phyloP scores from a whole-genome alignment of 2,329 filamentous ascomycete genomes.

The Neurospora crassa region DNA sequence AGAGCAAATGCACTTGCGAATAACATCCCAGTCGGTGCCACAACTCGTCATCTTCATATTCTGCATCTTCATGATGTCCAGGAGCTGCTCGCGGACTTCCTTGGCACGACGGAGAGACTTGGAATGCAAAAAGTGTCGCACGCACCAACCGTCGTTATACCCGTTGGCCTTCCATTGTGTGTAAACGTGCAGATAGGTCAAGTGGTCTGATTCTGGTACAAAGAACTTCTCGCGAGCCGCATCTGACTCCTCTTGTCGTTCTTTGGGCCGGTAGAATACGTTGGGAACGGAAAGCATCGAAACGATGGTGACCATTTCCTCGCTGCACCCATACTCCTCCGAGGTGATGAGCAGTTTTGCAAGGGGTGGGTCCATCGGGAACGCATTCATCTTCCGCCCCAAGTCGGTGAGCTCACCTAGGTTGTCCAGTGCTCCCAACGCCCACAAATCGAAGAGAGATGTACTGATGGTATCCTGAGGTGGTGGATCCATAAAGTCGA shows the following conservation, averaged over 20 bases:
- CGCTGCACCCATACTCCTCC: conserved; percentile 81
- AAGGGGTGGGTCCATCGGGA: conserved; percentile 94
- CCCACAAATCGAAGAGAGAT: conserved; percentile 95
- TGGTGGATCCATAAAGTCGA: conserved; percentile 98
- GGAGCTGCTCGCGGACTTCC: conserved; percentile 87
- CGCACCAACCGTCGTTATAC: conserved; percentile 84
- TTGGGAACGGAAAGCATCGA: conserved; percentile 95
- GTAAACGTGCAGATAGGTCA: conserved; percentile 93
- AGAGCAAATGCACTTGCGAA: conserved; percentile 92
- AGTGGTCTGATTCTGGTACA: conserved; percentile 92
- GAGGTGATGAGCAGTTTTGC: conserved; percentile 92
- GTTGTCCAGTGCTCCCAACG: conserved; percentile 86
- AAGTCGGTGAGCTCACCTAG: conserved; percentile 83
- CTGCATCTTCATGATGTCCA: conserved; percentile 89
- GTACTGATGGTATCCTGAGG: conserved; percentile 97
- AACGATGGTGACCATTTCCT: conserved; percentile 97
- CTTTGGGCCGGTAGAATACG: conserved; percentile 94
- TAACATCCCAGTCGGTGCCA: conserved; percentile 93
- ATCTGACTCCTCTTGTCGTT: conserved; percentile 93
- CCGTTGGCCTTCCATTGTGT: conserved; percentile 91
- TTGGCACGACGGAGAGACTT: conserved; percentile 86
- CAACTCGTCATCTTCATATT: conserved; percentile 83
- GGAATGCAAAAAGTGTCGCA: conserved; percentile 87
- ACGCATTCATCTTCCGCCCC: conserved; percentile 88
- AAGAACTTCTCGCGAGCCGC: conserved; percentile 96